Evolutionary conservation across 345 rosid genomes (phyloP).

Genomic region (Zanthoxylum bungeanum): DNA sequence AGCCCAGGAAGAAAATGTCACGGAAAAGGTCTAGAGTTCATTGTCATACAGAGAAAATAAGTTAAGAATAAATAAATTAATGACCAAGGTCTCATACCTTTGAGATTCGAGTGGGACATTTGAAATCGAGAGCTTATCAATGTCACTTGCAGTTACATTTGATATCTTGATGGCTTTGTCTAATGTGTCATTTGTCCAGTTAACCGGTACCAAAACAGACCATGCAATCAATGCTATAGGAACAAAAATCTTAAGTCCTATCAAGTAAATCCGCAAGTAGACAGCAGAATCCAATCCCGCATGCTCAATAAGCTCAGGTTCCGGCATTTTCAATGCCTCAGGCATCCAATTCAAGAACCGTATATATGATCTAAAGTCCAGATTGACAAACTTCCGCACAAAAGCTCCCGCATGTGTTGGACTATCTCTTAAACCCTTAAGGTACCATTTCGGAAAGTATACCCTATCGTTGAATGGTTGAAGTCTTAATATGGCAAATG

Average conservation of each 20-base stretch:
- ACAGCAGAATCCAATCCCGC: conserved; percentile 97
- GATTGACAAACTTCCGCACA: conserved; percentile 57
- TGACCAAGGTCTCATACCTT: conserved; percentile 40
- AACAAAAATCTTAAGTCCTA: conserved; percentile 88
- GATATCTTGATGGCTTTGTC: conserved; percentile 24
- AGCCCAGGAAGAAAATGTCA: background rate
- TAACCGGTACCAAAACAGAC: conserved; percentile 77
- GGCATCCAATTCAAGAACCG: conserved; percentile 93
- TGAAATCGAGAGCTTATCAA: conserved; percentile 89
- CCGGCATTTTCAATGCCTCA: conserved; percentile 89
- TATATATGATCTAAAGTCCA: conserved; percentile 65
- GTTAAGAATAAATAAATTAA: background rate
- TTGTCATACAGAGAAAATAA: background rate
- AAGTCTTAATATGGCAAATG: conserved; percentile 76
- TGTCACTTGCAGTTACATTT: conserved; percentile 74
- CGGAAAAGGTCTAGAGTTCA: background rate
- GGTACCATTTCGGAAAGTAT: conserved; percentile 96
- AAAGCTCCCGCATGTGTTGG: conserved; percentile 59
- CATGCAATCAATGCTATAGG: conserved; percentile 76
- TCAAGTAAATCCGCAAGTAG: conserved; percentile 84
- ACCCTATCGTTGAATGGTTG: conserved; percentile 97
- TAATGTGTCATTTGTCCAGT: conserved; percentile 56
- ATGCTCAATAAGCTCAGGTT: conserved; percentile 91
- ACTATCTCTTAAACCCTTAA: conserved; percentile 70
- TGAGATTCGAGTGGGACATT: conserved; percentile 60